These are phyloP conservation scores for Aspergillus avenaceus DNA, from an alignment of 495 filamentous ascomycete species.

Conservation along the genomic window DNA sequence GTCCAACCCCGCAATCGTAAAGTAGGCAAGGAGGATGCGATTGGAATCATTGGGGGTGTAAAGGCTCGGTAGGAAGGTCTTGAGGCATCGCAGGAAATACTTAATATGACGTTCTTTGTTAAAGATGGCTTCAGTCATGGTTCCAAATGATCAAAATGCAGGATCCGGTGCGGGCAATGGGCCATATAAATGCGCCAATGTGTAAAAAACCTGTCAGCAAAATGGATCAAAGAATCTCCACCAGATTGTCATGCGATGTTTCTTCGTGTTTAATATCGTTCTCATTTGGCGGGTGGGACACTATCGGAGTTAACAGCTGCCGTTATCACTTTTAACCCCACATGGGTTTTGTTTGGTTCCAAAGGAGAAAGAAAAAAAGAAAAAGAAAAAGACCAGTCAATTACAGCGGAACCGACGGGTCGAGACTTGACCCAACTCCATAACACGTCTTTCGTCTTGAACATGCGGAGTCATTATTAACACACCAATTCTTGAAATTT, in stretches of 20 bases:
- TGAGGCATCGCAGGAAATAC: conserved; percentile 90
- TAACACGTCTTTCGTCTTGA: not conserved
- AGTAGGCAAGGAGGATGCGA: conserved; percentile 84
- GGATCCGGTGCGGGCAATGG: not conserved
- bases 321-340: conserved; percentile 4
- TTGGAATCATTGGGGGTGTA: conserved; percentile 87
- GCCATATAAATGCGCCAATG: not conserved
- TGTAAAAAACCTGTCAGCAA: not conserved
- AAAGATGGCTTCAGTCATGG: conserved; percentile 45
- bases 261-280: not conserved
- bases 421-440: not conserved
- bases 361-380: not conserved
- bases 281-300: conserved; percentile 4
- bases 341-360: conserved; percentile 3
- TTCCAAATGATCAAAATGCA: not conserved
- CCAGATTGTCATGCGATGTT: not conserved
- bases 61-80: conserved; percentile 69
- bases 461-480: not conserved
- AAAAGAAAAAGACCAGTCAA: not conserved
- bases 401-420: not conserved
- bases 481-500: too few relatives aligned
- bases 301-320: conserved; percentile 4
- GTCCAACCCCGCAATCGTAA: conserved; percentile 81
- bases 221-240: not conserved
- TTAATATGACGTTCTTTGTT: conserved; percentile 73